A percentile compares a stretch with the other conserved stretches of the same genome.
Conservation (phyloP, 495 filamentous ascomycete genomes). For the Penicillium bialowiezense region DNA sequence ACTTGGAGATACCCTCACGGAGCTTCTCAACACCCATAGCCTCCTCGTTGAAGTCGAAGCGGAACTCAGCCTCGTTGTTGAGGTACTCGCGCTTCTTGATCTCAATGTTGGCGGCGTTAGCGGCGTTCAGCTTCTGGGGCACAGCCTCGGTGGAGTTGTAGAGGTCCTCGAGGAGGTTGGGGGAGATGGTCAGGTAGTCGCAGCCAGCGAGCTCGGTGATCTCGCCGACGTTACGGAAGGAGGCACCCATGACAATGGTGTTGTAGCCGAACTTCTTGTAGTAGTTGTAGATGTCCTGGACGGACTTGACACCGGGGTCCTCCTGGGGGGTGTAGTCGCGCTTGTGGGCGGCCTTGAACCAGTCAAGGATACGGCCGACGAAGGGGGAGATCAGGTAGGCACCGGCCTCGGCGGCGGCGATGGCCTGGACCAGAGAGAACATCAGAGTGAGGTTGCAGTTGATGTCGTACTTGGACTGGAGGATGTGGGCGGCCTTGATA, state of each 20-base stretch:
- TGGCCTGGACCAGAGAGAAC: constrained; percentile 95
- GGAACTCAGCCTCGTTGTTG: constrained; percentile 84
- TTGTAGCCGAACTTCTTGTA: constrained; percentile 99
- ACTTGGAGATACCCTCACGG: constrained; percentile 97
- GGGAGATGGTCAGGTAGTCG: constrained; percentile 98
- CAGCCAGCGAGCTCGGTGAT: constrained; percentile 97
- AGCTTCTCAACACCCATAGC: constrained; percentile 99
- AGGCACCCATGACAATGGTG: constrained; percentile 99
- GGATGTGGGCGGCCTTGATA: constrained; percentile 93
- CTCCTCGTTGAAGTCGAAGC: constrained; percentile 99
- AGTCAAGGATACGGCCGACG: constrained; percentile 98
- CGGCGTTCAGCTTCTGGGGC: constrained; percentile 87
- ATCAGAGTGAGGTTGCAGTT: constrained; percentile 99
- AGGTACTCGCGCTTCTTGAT: constrained; percentile 90
- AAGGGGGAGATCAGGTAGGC: constrained; percentile 99
- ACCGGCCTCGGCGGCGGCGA: constrained; percentile 93
- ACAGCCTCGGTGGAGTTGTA: constrained; percentile 74
- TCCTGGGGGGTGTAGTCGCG: constrained; percentile 84
- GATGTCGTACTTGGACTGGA: constrained; percentile 89
- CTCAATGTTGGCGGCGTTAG: constrained; percentile 61
- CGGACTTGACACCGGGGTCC: constrained; percentile 95
- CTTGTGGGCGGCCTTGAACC: constrained; percentile 96
- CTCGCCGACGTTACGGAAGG: constrained; percentile 92
- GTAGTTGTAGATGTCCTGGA: constrained; percentile 98
- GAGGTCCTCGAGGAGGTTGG: constrained; percentile 90